phyloP scores from a whole-genome alignment of 1,284 basidiomycete species.

The Agroathelia rolfsii region DNA sequence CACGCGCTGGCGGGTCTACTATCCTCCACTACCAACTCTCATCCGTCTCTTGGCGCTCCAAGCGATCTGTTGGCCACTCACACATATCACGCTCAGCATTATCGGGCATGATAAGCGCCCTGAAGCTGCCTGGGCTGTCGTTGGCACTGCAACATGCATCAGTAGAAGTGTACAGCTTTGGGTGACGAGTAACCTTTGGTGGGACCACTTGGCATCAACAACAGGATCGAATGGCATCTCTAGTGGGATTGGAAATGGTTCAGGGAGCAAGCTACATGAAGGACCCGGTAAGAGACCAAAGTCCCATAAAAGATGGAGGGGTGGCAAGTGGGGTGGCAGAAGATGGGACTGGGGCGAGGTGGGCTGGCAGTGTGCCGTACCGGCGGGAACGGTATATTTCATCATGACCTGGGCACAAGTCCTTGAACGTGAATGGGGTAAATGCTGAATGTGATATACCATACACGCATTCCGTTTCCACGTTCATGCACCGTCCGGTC shows the following conservation, averaged over 20 bases:
- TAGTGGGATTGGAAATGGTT: slow-evolving; percentile 4
- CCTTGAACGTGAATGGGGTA: no score
- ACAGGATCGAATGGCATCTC: slow-evolving; percentile 1
- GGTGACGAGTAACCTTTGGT: slow-evolving; percentile 74
- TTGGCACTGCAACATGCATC: slow-evolving; percentile 72
- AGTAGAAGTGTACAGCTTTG: slow-evolving; percentile 71
- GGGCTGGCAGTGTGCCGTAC: slow-evolving; percentile 52
- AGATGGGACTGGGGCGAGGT: slow-evolving; percentile 73
- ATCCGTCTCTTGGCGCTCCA: slow-evolving; percentile 78
- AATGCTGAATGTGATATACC: no score
- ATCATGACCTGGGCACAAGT: slow-evolving; percentile 81
- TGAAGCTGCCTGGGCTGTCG: slow-evolving; percentile 67
- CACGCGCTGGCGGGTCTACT: slow-evolving; percentile 74
- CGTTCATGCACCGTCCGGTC: no score
- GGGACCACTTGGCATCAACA: slow-evolving; percentile 20
- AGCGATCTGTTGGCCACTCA: slow-evolving; percentile 84
- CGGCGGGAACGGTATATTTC: slow-evolving; percentile 61
- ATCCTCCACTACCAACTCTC: slow-evolving; percentile 69
- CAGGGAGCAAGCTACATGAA: slow-evolving; percentile 16
- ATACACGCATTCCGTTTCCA: no score
- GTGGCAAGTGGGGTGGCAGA: slow-evolving; percentile 28
- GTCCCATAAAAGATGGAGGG: slow-evolving; percentile 34
- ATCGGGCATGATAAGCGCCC: slow-evolving; percentile 57
- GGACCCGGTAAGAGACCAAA: slow-evolving; percentile 30
- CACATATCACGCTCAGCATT: slow-evolving; percentile 63